Conservation (phyloP, 2,329 filamentous ascomycete species). For the Fusarium sarcochroum region DNA sequence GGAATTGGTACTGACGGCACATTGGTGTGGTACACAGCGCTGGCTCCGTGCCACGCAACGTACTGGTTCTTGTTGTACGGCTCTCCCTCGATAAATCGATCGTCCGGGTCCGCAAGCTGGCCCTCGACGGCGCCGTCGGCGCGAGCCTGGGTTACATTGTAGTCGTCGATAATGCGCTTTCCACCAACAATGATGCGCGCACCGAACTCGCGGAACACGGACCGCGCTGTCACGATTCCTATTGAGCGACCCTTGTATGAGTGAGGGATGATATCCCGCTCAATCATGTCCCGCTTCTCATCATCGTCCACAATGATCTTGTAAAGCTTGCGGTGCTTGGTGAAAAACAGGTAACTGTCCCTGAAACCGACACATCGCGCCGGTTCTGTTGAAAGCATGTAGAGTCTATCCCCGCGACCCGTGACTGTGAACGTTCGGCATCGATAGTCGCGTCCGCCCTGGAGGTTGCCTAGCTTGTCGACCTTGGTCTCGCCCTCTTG, state of each 20-base stretch:
- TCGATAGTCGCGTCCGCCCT: conserved; percentile 89
- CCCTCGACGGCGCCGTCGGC: conserved; percentile 87
- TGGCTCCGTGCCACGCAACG: conserved; percentile 98
- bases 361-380: conserved; percentile 97
- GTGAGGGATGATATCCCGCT: conserved; percentile 94
- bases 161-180: conserved; percentile 88
- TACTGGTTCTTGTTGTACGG: conserved; percentile 99
- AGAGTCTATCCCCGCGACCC: conserved; percentile 85
- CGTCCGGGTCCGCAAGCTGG: conserved; percentile 90
- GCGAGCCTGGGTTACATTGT: conserved; percentile 81
- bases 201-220: conserved; percentile 97
- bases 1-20: conserved; percentile 81
- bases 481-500: conserved; percentile 93
- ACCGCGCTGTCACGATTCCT: conserved; percentile 94
- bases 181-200: conserved; percentile 94
- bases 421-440: conserved; percentile 95
- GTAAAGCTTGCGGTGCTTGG: conserved; percentile 94
- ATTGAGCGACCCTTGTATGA: conserved; percentile 99
- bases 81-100: conserved; percentile 81
- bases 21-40: conserved; percentile 91
- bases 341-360: conserved; percentile 99
- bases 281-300: conserved; percentile 97
- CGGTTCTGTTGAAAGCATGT: conserved; percentile 99
- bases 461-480: conserved; percentile 86
- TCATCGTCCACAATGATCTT: conserved; percentile 98